Conservation (phyloP, 2,329 filamentous ascomycete species). For the Lecanosticta acicola region DNA sequence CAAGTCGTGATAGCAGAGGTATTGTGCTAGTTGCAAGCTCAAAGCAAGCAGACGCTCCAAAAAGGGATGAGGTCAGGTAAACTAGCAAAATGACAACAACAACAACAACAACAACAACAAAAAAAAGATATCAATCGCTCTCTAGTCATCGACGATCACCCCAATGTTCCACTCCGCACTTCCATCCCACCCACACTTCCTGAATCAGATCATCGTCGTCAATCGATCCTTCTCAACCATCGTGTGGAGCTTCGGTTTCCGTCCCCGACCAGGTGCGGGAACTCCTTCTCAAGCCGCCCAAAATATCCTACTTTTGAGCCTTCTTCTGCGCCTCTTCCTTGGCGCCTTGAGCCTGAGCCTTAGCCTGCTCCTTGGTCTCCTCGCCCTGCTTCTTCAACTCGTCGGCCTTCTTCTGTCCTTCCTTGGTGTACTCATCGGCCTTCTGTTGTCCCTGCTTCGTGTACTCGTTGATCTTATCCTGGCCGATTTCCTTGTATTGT, state of each 20-base stretch:
- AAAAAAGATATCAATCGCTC: too few species aligned
- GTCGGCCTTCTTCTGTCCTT: conserved; percentile 23
- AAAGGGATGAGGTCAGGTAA: too few species aligned
- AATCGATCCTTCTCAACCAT: background rate
- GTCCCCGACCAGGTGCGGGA: background rate
- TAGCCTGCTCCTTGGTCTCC: conserved; percentile 24
- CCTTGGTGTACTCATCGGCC: conserved; percentile 24
- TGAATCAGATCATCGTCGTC: too few species aligned
- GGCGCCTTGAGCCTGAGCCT: conserved; percentile 26
- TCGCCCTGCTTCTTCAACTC: conserved; percentile 28
- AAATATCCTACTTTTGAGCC: conserved; percentile 19
- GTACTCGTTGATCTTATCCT: conserved; percentile 25
- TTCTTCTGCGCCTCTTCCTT: conserved; percentile 25
- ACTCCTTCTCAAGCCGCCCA: background rate
- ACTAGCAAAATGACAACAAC: too few species aligned
- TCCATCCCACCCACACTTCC: too few species aligned
- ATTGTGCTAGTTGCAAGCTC: too few species aligned
- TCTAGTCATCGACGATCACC: too few species aligned
- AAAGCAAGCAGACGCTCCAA: too few species aligned
- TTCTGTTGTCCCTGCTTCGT: conserved; percentile 26
- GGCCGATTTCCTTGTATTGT: conserved; percentile 23
- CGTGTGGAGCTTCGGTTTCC: background rate
- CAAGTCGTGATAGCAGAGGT: too few species aligned
- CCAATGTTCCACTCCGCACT: too few species aligned
- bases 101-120: too few species aligned